phyloP scores from a whole-genome alignment of 768 basidiomycete species.

The Boletus sensibilis region DNA sequence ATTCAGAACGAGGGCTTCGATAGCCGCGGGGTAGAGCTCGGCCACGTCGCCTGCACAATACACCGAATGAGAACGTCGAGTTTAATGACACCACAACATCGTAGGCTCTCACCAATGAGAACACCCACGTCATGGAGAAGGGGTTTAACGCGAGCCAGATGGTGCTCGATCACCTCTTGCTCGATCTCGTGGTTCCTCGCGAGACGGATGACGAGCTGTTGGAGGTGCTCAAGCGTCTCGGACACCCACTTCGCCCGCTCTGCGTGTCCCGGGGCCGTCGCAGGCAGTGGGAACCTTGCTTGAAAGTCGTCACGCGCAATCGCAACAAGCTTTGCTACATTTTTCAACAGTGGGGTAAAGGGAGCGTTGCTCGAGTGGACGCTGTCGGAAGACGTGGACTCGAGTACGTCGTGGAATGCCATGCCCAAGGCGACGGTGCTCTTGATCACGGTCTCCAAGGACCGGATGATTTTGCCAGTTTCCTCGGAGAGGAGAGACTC shows the following conservation, averaged over 20 bases:
- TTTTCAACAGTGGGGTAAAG: background rate
- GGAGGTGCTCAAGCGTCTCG: background rate
- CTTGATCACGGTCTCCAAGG: conserved; percentile 6
- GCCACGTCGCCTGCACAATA: conserved; percentile 10
- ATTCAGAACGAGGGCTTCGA: conserved; percentile 13
- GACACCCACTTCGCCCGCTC: background rate
- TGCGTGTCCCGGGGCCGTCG: conserved; percentile 12
- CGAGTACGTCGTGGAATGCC: background rate
- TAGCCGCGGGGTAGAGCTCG: conserved; percentile 14
- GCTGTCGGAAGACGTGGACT: background rate
- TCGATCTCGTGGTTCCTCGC: background rate
- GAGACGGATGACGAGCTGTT: background rate
- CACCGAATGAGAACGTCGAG: background rate
- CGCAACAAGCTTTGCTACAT: background rate
- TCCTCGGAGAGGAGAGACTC: conserved; percentile 3
- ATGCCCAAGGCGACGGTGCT: background rate
- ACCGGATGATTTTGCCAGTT: background rate
- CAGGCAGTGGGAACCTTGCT: conserved; percentile 4
- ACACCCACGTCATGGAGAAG: conserved; percentile 1
- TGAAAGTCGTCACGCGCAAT: conserved; percentile 4
- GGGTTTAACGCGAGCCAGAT: conserved; percentile 2
- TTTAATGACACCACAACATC: background rate
- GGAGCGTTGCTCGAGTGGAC: background rate
- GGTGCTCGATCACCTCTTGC: background rate
- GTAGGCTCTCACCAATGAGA: conserved; percentile 10